phyloP scores from a whole-genome alignment of 164 flowering plant species.

The Kingdonia uniflora region DNA sequence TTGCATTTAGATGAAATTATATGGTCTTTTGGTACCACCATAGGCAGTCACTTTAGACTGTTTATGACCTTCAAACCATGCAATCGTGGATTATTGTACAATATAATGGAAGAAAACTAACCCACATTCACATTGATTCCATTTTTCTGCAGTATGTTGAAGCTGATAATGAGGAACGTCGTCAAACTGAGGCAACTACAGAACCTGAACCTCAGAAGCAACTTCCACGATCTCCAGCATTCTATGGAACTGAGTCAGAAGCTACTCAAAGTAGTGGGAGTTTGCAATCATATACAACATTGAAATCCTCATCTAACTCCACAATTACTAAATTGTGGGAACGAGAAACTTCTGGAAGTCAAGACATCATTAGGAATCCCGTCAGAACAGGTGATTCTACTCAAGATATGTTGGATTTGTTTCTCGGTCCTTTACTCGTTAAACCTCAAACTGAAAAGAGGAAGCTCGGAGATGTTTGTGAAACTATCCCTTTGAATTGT shows the following conservation, averaged over 20 bases:
- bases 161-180: constrained; percentile 20
- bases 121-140: neutral
- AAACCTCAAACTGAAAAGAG: constrained; percentile 23
- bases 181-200: constrained; percentile 4
- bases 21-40: no score
- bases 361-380: constrained; percentile 3
- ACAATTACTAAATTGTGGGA: constrained; percentile 2
- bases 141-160: constrained; percentile 37
- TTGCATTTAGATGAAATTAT: no score
- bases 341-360: constrained; percentile 5
- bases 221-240: constrained; percentile 3
- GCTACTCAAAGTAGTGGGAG: constrained; percentile 1
- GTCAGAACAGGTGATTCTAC: constrained; percentile 40
- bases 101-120: no score
- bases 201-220: constrained; percentile 11
- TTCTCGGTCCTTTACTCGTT: constrained; percentile 52
- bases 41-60: no score
- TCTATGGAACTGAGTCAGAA: constrained; percentile 12
- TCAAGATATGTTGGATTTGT: constrained; percentile 54
- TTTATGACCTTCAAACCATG: no score
- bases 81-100: no score
- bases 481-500: constrained; percentile 1
- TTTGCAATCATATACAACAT: constrained; percentile 7
- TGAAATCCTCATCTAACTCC: neutral
- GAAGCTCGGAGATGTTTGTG: constrained; percentile 10